Evolutionary conservation across 495 filamentous ascomycete species (phyloP).

Genomic region (Talaromyces adpressus): DNA sequence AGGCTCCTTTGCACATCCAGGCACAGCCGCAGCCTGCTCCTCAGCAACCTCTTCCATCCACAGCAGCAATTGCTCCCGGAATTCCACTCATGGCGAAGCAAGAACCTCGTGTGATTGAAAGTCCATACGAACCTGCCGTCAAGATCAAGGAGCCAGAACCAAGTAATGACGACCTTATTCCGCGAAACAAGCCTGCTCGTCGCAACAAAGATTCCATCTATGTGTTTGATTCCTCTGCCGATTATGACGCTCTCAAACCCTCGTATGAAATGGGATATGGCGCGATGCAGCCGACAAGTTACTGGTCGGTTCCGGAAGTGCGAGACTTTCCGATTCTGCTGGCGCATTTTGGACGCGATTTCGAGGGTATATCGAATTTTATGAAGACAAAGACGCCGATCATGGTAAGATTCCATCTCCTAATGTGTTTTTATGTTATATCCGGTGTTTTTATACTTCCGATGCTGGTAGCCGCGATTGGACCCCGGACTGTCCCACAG

Average conservation of each 20-base stretch:
- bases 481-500: neutral
- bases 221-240: slow-evolving; percentile 32
- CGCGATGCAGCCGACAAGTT: slow-evolving; percentile 72
- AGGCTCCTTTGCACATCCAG: neutral
- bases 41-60: slow-evolving; percentile 13
- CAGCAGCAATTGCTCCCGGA: slow-evolving; percentile 2
- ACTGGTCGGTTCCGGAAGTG: slow-evolving; percentile 93
- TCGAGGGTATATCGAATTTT: slow-evolving; percentile 69
- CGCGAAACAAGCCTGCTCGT: slow-evolving; percentile 13
- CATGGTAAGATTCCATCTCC: slow-evolving; percentile 58
- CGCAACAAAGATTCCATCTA: slow-evolving; percentile 33
- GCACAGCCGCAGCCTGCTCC: slow-evolving; percentile 17
- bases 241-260: slow-evolving; percentile 23
- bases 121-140: slow-evolving; percentile 14
- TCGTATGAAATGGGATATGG: slow-evolving; percentile 29
- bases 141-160: slow-evolving; percentile 20
- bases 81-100: slow-evolving; percentile 20
- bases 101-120: slow-evolving; percentile 27
- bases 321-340: slow-evolving; percentile 74
- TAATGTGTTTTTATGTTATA: neutral
- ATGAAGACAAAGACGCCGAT: slow-evolving; percentile 91
- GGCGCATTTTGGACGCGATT: slow-evolving; percentile 83
- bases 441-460: neutral
- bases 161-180: slow-evolving; percentile 15
- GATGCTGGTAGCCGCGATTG: neutral